Evolutionary conservation across 768 basidiomycete genomes (phyloP).

Genomic region (Tylopilus plumbeoviolaceoides): DNA sequence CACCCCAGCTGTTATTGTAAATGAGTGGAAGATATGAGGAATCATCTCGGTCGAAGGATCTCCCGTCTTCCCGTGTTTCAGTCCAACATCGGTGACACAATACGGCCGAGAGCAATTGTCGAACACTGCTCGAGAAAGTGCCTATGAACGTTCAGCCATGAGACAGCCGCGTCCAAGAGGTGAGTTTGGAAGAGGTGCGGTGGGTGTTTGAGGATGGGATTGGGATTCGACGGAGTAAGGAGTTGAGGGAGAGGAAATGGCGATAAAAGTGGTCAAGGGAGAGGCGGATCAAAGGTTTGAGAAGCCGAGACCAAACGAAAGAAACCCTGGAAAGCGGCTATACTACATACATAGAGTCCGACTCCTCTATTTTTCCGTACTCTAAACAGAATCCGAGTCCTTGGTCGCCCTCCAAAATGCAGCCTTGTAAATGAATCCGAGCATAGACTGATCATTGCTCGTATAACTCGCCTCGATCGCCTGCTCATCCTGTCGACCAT

Average conservation of each 20-base stretch:
- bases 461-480: conserved; percentile 84
- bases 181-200: conserved; percentile 42
- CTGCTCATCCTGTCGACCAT: conserved; percentile 75
- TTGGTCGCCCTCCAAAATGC: conserved; percentile 81
- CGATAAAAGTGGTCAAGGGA: not conserved
- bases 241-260: conserved; percentile 34
- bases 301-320: too few species aligned
- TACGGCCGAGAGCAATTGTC: conserved; percentile 98
- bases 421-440: conserved; percentile 80
- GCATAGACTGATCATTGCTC: conserved; percentile 74
- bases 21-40: conserved; percentile 95
- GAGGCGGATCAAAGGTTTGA: not conserved
- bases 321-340: too few species aligned
- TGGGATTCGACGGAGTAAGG: conserved; percentile 51
- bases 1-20: conserved; percentile 92
- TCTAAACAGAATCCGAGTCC: not conserved
- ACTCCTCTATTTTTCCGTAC: too few species aligned
- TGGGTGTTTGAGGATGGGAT: conserved; percentile 61
- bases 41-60: conserved; percentile 97
- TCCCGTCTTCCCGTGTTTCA: conserved; percentile 88
- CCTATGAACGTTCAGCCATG: conserved; percentile 49
- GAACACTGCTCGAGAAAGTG: conserved; percentile 91
- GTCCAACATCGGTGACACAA: conserved; percentile 87
- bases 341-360: too few species aligned
- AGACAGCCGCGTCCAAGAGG: conserved; percentile 55